phyloP scores from a whole-genome alignment of 352 stramenopile species.

The Phytopythium delawarense region DNA sequence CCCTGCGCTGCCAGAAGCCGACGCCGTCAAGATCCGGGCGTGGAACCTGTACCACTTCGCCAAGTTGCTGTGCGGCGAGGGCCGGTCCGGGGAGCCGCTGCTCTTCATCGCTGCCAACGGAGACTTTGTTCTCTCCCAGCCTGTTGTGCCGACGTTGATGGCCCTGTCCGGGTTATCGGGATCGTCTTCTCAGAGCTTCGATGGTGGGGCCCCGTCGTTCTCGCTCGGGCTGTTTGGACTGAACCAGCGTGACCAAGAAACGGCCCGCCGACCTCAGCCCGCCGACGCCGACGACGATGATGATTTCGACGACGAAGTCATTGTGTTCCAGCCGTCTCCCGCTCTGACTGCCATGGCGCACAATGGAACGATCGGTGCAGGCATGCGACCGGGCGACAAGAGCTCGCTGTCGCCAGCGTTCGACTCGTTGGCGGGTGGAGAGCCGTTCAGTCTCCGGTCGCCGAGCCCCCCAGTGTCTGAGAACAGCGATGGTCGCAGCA shows the following conservation, averaged over 20 bases:
- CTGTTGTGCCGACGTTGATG: neutral
- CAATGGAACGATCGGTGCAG: conserved; percentile 17
- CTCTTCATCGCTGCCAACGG: conserved; percentile 31
- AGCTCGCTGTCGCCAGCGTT: conserved; percentile 15
- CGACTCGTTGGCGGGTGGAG: conserved; percentile 18
- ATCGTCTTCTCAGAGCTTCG: neutral
- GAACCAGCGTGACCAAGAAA: conserved; percentile 12
- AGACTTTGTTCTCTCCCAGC: conserved; percentile 20
- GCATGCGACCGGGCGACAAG: conserved; percentile 3
- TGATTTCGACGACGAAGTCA: conserved; percentile 83
- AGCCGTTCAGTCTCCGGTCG: conserved; percentile 26
- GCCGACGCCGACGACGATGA: conserved; percentile 47
- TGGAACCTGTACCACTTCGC: conserved; percentile 64
- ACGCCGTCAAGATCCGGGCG: conserved; percentile 45
- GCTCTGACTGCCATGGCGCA: conserved; percentile 23
- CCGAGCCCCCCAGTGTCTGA: conserved; percentile 22
- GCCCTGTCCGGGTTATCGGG: neutral
- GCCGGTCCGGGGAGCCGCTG: conserved; percentile 54
- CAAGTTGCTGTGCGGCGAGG: conserved; percentile 49
- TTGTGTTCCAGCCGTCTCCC: conserved; percentile 72
- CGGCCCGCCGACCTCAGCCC: conserved; percentile 7
- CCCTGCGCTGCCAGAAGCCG: conserved; percentile 28
- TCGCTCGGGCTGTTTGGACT: neutral
- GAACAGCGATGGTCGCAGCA: conserved; percentile 11
- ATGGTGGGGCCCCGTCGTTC: neutral